Evolutionary conservation across 768 basidiomycete species (phyloP), one percentile per base, ranked within the genome.

Genomic region (Candolleomyces eurysporus): DNA sequence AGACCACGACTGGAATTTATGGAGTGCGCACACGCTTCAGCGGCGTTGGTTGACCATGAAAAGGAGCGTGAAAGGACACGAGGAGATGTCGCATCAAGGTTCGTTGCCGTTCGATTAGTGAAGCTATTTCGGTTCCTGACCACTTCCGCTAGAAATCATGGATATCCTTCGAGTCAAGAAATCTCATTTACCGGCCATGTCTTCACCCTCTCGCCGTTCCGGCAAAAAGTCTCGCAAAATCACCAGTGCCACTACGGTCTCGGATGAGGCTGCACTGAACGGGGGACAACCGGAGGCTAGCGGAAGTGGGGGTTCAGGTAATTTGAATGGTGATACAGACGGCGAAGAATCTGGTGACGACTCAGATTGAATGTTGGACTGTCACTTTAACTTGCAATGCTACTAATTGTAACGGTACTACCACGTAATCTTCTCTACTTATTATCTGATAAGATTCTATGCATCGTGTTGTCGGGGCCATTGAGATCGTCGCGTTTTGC

Each of bases 31-130:
- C 67, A 79, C 82, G 14, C 76, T 94, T 40, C 91, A 92, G 65
- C 82, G 90, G 43, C 86, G 90, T 53, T 94, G 91, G 91, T 69
- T 86, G 51, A 88, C 88, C 0, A 84, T 93, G 86, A 93, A 93
- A 68, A 79, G 82, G 60, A 76, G 88, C 57, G 82, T 93, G 61
- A 90, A 89, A 69, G 90, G 89, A 19, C 82, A 84, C 65, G 90
- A 92, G 70, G 83, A 90, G 51, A 92, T 93, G 91, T 82, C 88
- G 2, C 89, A 91, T 69, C 81, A 84, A 75, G 91, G 91, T 89
- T 57, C 22, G 78, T 9, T 57, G 22, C 2, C 5, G 59, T 48
- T 48, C 16, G 49, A 32, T n/a, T 46, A 30, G 26, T n/a, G 50
- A 52, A 48, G 43, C 40, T 31, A 21, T 21, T 49, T 10, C 46